Evolutionary conservation across 1,284 basidiomycete genomes (phyloP).

Genomic region (Ustilago crameri): DNA sequence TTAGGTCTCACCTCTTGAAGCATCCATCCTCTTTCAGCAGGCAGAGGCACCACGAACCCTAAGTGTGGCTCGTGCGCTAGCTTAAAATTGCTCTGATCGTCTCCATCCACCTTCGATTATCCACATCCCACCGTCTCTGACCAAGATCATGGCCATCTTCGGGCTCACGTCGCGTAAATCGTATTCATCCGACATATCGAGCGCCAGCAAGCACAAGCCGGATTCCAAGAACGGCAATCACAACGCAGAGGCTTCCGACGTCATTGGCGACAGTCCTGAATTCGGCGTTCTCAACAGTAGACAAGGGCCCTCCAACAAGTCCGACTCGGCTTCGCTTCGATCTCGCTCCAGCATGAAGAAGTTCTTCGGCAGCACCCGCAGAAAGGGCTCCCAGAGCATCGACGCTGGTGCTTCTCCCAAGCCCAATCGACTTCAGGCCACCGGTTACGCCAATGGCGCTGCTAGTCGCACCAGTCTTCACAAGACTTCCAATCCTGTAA

Average conservation of each 20-base stretch:
- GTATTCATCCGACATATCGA: slow-evolving; percentile 26
- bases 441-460: slow-evolving; percentile 24
- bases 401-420: slow-evolving; percentile 17
- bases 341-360: slow-evolving; percentile 49
- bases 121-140: not conserved
- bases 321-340: slow-evolving; percentile 36
- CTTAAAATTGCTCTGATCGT: not conserved
- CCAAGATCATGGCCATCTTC: slow-evolving; percentile 39
- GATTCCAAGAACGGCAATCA: slow-evolving; percentile 6
- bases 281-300: slow-evolving; percentile 26
- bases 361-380: slow-evolving; percentile 49
- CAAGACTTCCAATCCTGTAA: slow-evolving; percentile 7
- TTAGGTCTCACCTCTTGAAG: not conserved
- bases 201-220: slow-evolving; percentile 17
- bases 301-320: slow-evolving; percentile 22
- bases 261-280: slow-evolving; percentile 37
- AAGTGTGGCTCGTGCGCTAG: not conserved
- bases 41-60: not conserved
- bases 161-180: slow-evolving; percentile 43
- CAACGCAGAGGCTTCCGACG: slow-evolving; percentile 43
- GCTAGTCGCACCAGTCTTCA: slow-evolving; percentile 29
- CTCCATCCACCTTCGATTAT: not conserved
- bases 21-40: not conserved
- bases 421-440: slow-evolving; percentile 5
- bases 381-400: slow-evolving; percentile 42